Base-by-base conservation (phyloP, 345 rosid species). In the Linum tenue region DNA sequence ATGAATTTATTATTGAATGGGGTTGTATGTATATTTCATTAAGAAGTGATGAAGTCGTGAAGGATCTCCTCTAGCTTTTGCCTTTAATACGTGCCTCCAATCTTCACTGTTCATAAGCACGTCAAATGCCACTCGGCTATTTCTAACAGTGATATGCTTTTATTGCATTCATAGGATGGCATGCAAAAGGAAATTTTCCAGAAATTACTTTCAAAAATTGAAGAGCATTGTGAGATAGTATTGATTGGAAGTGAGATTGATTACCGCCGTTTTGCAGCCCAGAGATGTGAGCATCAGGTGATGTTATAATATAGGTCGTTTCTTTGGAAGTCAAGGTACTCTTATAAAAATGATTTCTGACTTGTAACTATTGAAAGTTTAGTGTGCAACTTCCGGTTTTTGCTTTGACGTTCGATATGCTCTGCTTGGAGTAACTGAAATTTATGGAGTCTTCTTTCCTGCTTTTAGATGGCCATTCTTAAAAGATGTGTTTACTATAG, bases 141-240 rank as follows among this genome's bases (percentile, higher is more conserved):
- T 3, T 40, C 37, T 17, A 44, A 58, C 67, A 41, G n/a, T 38
- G 7, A 57, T 74, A 44, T 60, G 31, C 56, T 36, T 43, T 39
- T 67, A 48, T 53, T 77, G 61, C 59, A 70, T 64, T 48, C 81
- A 64, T 81, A 89, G 96, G 96, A 92, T 73, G 98, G 96, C 56
- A 89, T 92, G 98, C 96, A 89, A 79, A 79, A 82, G 65, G 92
- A 84, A 71, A 86, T 92, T 69, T 92, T 92, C 71, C 83, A 69
- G 51, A 89, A 92, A 74, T 79, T 92, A 35, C 71, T 89, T 48
- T 48, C 76, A 7, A 89, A 87, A 66, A 70, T 92, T 82, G 89
- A 81, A 72, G 74, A 84, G 66, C 92, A 87, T 61, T 92, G 95
- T 74, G 95, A 89, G 74, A 83, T 82, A 11, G 67, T 89, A 70